A percentile compares a stretch with the other conserved stretches of the same genome.
Evolutionary conservation across 2,329 filamentous ascomycete genomes (phyloP).

Genomic region (Didymella keratinophila): DNA sequence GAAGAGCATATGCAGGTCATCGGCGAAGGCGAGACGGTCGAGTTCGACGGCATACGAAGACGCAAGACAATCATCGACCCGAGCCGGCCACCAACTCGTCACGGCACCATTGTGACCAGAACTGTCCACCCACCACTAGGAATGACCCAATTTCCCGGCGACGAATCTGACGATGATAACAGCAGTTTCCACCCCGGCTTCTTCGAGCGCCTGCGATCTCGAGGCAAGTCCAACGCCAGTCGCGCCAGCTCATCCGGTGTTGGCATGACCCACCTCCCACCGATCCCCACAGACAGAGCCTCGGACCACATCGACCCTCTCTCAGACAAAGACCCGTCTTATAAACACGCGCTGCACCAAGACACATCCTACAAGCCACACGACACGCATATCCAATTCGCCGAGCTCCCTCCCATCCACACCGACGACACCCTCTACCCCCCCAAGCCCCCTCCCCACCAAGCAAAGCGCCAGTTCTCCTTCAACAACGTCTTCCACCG

Average conservation of each 20-base stretch:
- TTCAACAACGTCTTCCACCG: slow-evolving; percentile 85
- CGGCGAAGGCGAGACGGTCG: slow-evolving; percentile 78
- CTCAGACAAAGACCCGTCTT: slow-evolving; percentile 52
- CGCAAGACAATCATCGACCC: slow-evolving; percentile 66
- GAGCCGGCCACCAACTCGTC: slow-evolving; percentile 44
- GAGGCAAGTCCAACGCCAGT: slow-evolving; percentile 47
- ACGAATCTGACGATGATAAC: slow-evolving; percentile 57
- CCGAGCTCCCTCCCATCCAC: slow-evolving; percentile 42
- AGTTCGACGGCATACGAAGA: slow-evolving; percentile 90
- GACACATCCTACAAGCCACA: slow-evolving; percentile 57
- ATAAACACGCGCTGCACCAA: slow-evolving; percentile 54
- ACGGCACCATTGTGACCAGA: slow-evolving; percentile 54
- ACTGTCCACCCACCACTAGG: slow-evolving; percentile 79
- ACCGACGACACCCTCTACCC: slow-evolving; percentile 57
- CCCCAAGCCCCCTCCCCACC: slow-evolving; percentile 66
- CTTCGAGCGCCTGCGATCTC: slow-evolving; percentile 49
- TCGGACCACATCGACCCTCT: slow-evolving; percentile 31
- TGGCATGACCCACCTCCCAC: slow-evolving; percentile 35
- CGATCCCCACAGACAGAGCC: slow-evolving; percentile 33
- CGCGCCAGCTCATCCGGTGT: slow-evolving; percentile 25
- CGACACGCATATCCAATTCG: slow-evolving; percentile 54
- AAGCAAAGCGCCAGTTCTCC: slow-evolving; percentile 79
- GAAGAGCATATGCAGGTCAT: slow-evolving; percentile 84
- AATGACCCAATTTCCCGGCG: slow-evolving; percentile 82
- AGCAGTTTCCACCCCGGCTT: slow-evolving; percentile 58